Base-by-base conservation (phyloP, 2,329 filamentous ascomycete species). In the Colletotrichum kahawae region DNA sequence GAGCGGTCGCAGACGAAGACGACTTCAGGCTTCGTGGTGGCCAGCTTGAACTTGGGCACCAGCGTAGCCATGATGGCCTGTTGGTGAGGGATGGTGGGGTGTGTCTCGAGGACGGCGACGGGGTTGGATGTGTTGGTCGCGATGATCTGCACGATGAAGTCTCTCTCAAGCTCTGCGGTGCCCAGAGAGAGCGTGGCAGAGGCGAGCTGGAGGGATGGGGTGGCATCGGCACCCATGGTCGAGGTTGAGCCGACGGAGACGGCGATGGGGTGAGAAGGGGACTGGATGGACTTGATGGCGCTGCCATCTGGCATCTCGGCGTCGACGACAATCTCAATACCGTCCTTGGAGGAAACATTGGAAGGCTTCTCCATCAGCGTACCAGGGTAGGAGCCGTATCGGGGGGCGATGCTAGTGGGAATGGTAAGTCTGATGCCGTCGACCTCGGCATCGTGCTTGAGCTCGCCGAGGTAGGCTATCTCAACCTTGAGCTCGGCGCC, bases 1-100 rank as follows among this genome's bases (percentile, higher is more conserved):
- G 92, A 94, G 67, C 93, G 89, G 80, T 95, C 94, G 70, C 92
- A 93, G 6, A 95, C 84, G 77, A 95, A 95, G 21, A 95, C 90
- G 27, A 95, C 88, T 80, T 95, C 93, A 5, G 87, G 86, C 69
- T 81, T 83, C 10, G 88, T 85, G 0, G 87, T 80, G 0, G 91
- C 90, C 0, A 94, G 84, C n/a, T 87, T 86, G 82, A 95, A 94
- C 76, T 91, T 92, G 3, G 93, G 93, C 0, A 95, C 92, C 1
- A 95, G 84, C 0, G 93, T 94, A 0, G 90, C 85, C 93, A 95
- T 94, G 73, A 95, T 80, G 1, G 93, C 93, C 5, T 91, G 88
- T 64, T 94, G 92, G 70, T 90, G 86, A 0, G 89, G 85, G 4
- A 94, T 86, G 0, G 84, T 89, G 0, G 92, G 89, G 77, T 95